A percentile compares a stretch with the other conserved stretches of the same genome.
Conservation (phyloP, 345 rosid species). For the Salix caprea region DNA sequence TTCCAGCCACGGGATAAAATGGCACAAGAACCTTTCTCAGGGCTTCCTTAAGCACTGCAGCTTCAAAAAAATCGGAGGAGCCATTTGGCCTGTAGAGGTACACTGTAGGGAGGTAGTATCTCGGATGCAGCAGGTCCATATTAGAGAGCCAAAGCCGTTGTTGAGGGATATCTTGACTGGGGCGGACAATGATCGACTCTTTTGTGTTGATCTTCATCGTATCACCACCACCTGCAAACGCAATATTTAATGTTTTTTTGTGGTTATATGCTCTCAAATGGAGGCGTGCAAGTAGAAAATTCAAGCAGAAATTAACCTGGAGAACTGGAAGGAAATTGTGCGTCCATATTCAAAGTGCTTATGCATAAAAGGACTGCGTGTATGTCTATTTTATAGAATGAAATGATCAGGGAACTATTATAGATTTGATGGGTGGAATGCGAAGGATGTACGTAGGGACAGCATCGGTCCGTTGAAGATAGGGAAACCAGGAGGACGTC, state of each 20-base stretch:
- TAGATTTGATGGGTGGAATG: too few species aligned
- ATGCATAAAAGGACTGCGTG: too few species aligned
- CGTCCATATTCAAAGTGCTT: too few species aligned
- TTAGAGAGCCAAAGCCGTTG: constrained; percentile 16
- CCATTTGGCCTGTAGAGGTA: constrained; percentile 28
- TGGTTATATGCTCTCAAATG: too few species aligned
- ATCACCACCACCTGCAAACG: neutral
- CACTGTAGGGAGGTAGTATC: constrained; percentile 19
- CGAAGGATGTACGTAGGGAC: too few species aligned
- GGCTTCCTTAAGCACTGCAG: constrained; percentile 7
- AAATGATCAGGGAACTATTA: too few species aligned
- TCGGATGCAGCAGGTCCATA: constrained; percentile 25
- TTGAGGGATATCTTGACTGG: constrained; percentile 24
- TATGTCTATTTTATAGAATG: too few species aligned
- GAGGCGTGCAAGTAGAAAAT: too few species aligned
- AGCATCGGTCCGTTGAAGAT: too few species aligned
- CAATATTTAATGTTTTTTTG: constrained; percentile 9
- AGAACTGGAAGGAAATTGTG: too few species aligned
- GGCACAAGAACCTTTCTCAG: constrained; percentile 2
- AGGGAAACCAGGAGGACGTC: too few species aligned
- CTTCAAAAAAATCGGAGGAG: constrained; percentile 9
- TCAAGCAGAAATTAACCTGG: too few species aligned
- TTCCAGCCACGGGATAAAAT: constrained; percentile 19
- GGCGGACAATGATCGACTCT: constrained; percentile 29
- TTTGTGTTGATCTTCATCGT: neutral